Percentiles rank a stretch among this genome's conserved stretches.
Evolutionary conservation across 331 rosid genomes (phyloP).

Genomic region (Phaseolus coccineus): DNA sequence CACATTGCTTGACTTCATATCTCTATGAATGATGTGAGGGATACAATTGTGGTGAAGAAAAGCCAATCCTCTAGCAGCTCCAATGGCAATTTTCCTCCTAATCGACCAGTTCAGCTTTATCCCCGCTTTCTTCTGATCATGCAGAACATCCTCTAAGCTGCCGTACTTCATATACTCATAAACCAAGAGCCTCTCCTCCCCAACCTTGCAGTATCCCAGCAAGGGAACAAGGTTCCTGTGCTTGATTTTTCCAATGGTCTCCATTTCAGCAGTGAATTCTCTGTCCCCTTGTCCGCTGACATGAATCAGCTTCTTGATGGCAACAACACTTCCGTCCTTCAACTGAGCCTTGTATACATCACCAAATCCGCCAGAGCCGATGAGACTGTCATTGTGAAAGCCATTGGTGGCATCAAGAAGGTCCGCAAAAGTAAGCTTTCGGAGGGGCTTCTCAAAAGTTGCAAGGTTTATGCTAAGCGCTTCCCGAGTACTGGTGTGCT

Average conservation of each 20-base stretch:
- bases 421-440: slow-evolving; percentile 89
- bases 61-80: slow-evolving; percentile 62
- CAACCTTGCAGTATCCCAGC: slow-evolving; percentile 91
- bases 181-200: slow-evolving; percentile 65
- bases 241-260: slow-evolving; percentile 94
- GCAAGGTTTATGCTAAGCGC: slow-evolving; percentile 91
- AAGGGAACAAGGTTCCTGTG: slow-evolving; percentile 97
- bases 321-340: slow-evolving; percentile 90
- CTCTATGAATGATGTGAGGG: slow-evolving; percentile 62
- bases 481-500: slow-evolving; percentile 72
- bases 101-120: slow-evolving; percentile 54
- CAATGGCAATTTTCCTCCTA: slow-evolving; percentile 57
- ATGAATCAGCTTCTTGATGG: slow-evolving; percentile 90
- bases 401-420: slow-evolving; percentile 90
- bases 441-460: slow-evolving; percentile 82
- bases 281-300: slow-evolving; percentile 97
- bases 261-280: slow-evolving; percentile 98
- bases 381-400: slow-evolving; percentile 80
- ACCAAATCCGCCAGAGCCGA: slow-evolving; percentile 91
- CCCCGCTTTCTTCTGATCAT: slow-evolving; percentile 54
- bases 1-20: slow-evolving; percentile 82
- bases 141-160: slow-evolving; percentile 60
- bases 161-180: slow-evolving; percentile 64
- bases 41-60: slow-evolving; percentile 60
- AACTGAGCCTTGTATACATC: slow-evolving; percentile 91